Percentiles rank a stretch among this genome's conserved stretches.
Conservation (phyloP, 805 yeast species). For the Starmerella cellae region DNA sequence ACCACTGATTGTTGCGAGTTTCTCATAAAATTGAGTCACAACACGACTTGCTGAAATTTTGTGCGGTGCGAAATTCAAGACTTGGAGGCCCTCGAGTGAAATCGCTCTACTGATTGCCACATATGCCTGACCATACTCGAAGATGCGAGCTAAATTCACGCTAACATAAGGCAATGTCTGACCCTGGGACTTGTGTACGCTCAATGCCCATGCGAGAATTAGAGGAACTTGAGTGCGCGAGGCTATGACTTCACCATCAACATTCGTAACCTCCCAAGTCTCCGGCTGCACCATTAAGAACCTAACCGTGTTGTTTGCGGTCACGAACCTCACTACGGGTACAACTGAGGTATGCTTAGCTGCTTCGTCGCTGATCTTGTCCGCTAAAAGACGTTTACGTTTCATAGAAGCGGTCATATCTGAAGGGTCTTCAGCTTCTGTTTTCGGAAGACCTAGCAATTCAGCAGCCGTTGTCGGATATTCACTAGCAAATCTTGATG, state of each 20-base stretch:
- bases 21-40: slow-evolving; percentile 55
- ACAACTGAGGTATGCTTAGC: slow-evolving; percentile 22
- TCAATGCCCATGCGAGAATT: slow-evolving; percentile 90
- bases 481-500: slow-evolving; percentile 2
- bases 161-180: slow-evolving; percentile 65
- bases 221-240: slow-evolving; percentile 71
- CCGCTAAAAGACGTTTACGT: slow-evolving; percentile 12
- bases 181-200: slow-evolving; percentile 94
- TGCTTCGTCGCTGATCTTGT: slow-evolving; percentile 2
- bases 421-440: background rate
- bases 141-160: slow-evolving; percentile 62
- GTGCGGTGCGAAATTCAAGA: slow-evolving; percentile 50
- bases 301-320: slow-evolving; percentile 58
- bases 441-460: background rate
- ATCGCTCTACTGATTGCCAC: slow-evolving; percentile 91
- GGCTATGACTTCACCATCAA: slow-evolving; percentile 51
- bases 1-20: slow-evolving; percentile 6
- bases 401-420: too few species aligned
- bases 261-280: slow-evolving; percentile 68
- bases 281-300: slow-evolving; percentile 75
- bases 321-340: slow-evolving; percentile 68
- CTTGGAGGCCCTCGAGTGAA: slow-evolving; percentile 68
- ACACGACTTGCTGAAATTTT: slow-evolving; percentile 57
- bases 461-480: background rate
- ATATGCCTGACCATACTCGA: slow-evolving; percentile 91